These are phyloP conservation scores for Hebeloma cylindrosporum DNA, from an alignment of 768 basidiomycete genomes.

Conservation along the genomic window DNA sequence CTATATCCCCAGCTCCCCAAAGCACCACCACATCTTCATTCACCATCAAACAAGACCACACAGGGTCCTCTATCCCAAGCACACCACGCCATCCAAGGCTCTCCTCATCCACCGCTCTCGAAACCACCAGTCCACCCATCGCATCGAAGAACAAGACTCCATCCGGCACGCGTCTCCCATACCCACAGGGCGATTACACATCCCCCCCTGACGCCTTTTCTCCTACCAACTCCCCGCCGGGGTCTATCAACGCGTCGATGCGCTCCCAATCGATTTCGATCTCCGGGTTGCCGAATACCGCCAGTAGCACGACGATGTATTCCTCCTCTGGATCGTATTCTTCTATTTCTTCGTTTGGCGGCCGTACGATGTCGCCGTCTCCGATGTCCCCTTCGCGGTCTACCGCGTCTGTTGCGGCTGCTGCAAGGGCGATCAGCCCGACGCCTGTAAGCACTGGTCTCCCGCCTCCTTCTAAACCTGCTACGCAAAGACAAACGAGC, in stretches of 20 bases:
- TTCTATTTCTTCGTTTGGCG: constrained; percentile 31
- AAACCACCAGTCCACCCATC: constrained; percentile 65
- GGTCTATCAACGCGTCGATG: constrained; percentile 55
- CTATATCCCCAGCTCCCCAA: constrained; percentile 45
- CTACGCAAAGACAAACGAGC: constrained; percentile 47
- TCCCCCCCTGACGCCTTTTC: constrained; percentile 56
- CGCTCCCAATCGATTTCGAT: constrained; percentile 48
- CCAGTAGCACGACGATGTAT: constrained; percentile 20
- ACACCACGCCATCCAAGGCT: constrained; percentile 44
- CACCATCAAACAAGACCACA: constrained; percentile 32
- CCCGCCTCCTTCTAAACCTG: constrained; percentile 44
- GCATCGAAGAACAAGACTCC: constrained; percentile 44
- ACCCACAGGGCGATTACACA: constrained; percentile 82
- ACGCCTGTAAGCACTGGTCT: constrained; percentile 21
- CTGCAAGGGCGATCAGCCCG: constrained; percentile 23
- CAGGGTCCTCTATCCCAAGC: constrained; percentile 26
- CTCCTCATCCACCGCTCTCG: constrained; percentile 48
- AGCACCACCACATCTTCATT: constrained; percentile 51
- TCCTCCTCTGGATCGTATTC: constrained; percentile 23
- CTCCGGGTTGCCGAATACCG: constrained; percentile 34
- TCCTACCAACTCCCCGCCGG: constrained; percentile 45
- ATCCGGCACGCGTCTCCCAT: constrained; percentile 64
- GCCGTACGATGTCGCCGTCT: constrained; percentile 25
- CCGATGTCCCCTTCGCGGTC: constrained; percentile 18
- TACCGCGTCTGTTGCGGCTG: constrained; percentile 7